Evolutionary conservation across 306 rosid genomes (phyloP).

Genomic region (Trichosanthes cucumerina): DNA sequence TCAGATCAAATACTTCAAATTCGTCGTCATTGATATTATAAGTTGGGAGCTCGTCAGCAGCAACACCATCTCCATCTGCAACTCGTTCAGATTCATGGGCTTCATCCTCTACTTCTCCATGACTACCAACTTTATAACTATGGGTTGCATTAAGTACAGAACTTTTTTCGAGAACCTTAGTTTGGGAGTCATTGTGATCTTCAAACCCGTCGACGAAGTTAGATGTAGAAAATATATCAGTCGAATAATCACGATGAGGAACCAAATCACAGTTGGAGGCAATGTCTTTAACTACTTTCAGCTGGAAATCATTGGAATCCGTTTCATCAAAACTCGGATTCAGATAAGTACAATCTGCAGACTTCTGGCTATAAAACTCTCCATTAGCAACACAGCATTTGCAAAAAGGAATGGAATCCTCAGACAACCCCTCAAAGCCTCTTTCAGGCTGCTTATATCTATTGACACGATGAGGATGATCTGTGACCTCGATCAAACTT

Average conservation of each 20-base stretch:
- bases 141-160: conserved; percentile 21
- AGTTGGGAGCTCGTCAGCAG: conserved; percentile 47
- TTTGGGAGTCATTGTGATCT: conserved; percentile 28
- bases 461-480: conserved; percentile 18
- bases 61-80: conserved; percentile 38
- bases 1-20: conserved; percentile 69
- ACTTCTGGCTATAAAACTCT: conserved; percentile 33
- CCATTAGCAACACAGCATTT: conserved; percentile 27
- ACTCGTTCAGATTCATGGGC: conserved; percentile 20
- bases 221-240: conserved; percentile 14
- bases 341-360: conserved; percentile 22
- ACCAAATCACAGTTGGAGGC: conserved; percentile 27
- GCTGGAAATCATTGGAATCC: conserved; percentile 23
- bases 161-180: conserved; percentile 26
- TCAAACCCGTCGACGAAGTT: conserved; percentile 18
- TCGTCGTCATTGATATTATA: conserved; percentile 41
- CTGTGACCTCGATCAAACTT: conserved; percentile 17
- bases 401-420: conserved; percentile 27
- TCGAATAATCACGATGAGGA: conserved; percentile 12
- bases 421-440: conserved; percentile 20
- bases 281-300: conserved; percentile 31
- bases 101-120: conserved; percentile 27
- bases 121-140: conserved; percentile 18
- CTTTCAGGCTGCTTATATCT: conserved; percentile 18
- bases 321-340: conserved; percentile 38